phyloP scores from a whole-genome alignment of 768 basidiomycete species.

The Clavulina sp. region DNA sequence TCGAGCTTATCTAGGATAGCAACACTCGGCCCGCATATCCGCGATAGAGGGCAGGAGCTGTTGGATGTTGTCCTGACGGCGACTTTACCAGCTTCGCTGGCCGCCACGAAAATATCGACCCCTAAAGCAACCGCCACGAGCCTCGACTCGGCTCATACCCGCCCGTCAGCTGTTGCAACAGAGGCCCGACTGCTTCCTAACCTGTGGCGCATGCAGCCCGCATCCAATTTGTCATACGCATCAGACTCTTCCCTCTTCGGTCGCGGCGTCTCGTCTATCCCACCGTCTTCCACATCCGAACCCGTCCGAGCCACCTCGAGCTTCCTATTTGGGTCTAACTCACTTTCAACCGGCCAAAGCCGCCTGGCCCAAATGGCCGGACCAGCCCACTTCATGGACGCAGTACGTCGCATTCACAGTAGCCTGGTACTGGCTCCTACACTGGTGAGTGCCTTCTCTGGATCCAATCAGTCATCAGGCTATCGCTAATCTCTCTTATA shows the following conservation, averaged over 20 bases:
- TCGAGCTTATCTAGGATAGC: slow-evolving; percentile 43
- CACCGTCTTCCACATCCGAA: no score
- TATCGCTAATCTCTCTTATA: neutral
- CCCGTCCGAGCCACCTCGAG: no score
- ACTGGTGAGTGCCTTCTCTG: no score
- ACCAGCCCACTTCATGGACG: no score
- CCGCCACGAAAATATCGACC: slow-evolving; percentile 9
- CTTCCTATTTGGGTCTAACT: no score
- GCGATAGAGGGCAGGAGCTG: slow-evolving; percentile 43
- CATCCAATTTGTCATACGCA: neutral
- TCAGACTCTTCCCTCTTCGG: neutral
- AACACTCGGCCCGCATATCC: slow-evolving; percentile 41
- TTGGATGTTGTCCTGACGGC: slow-evolving; percentile 40
- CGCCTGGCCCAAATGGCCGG: no score
- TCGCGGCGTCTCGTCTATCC: no score
- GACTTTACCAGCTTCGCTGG: slow-evolving; percentile 17
- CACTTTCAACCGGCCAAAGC: no score
- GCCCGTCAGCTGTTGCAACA: neutral
- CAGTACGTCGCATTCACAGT: no score
- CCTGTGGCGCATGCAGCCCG: neutral
- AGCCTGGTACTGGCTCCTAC: no score
- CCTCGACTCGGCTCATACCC: slow-evolving; percentile 5
- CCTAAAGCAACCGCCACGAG: neutral
- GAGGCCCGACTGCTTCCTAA: neutral
- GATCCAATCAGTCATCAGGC: no score